Evolutionary conservation across 805 yeast species (phyloP), one percentile per base, ranked within the genome.

Genomic region (Yamadazyma insecticola): DNA sequence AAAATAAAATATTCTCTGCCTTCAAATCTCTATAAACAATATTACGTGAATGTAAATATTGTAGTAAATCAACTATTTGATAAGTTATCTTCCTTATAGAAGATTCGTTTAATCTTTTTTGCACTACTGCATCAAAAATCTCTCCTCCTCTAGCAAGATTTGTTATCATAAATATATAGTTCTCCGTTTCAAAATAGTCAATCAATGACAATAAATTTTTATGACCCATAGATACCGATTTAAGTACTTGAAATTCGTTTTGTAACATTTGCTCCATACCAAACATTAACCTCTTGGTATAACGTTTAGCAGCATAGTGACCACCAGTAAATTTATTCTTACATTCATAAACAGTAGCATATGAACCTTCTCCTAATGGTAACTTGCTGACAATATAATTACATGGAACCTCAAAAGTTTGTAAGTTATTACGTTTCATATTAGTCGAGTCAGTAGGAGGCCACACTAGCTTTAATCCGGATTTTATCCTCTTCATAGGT

Each of bases 21-120:
- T 81, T 81, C 36, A 81, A 53, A 44, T 81, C 89, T 27, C 89
- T 67, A 47, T 81, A 89, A 5, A 79, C 80, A 22, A 81, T 70
- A 18, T 72, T 70, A 40, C 78, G 69, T 3, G 45, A 36, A 46
- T 81, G 88, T 34, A 81, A 55, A 44, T 77, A 78, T 6, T 63
- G 62, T 2, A 81, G 65, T 0, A 81, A 81, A 7, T 74, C 63
- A 2, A 74, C 51, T 14, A 81, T 55, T 35, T 73, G 69, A 9
- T 60, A 53, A 19, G 79, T 60, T 23, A 77, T 65, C 6, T 65
- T 65, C 8, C 60, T 63, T 2, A 78, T 75, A 36, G 75, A 77
- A 11, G 49, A 44, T 30, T 73, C 76, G 30, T 47, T 30, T 32
- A 76, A 58, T 28, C 64, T 58, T 22, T 64, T 60, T 16, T 57